A percentile compares a stretch with the other conserved stretches of the same genome.
phyloP scores from a whole-genome alignment of 2,329 filamentous ascomycete species.

The Helotiales sp. region DNA sequence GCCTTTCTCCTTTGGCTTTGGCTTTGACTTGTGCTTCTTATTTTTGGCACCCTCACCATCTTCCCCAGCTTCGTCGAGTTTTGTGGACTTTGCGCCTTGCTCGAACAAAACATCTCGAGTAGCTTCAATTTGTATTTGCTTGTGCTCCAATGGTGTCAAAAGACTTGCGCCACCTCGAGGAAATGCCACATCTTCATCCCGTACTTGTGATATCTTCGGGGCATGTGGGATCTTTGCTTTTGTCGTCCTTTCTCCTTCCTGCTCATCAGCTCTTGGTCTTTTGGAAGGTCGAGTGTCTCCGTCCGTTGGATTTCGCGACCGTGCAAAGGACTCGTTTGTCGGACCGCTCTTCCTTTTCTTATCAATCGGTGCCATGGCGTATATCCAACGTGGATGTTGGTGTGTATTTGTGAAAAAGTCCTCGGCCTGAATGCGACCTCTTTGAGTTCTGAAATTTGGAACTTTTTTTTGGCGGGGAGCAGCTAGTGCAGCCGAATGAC shows the following conservation, averaged over 20 bases:
- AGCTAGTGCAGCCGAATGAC: slow-evolving; percentile 6
- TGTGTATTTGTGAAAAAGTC: background rate
- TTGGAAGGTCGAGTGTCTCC: slow-evolving; percentile 40
- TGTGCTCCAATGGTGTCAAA: slow-evolving; percentile 90
- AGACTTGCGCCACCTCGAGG: slow-evolving; percentile 90
- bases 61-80: slow-evolving; percentile 45
- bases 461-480: slow-evolving; percentile 26
- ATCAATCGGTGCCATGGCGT: slow-evolving; percentile 43
- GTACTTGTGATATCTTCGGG: slow-evolving; percentile 51
- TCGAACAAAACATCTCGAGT: slow-evolving; percentile 92
- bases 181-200: slow-evolving; percentile 87
- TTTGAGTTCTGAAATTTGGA: slow-evolving; percentile 8
- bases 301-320: slow-evolving; percentile 36
- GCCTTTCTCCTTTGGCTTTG: slow-evolving; percentile 54
- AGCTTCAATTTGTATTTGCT: slow-evolving; percentile 93
- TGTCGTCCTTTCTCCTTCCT: slow-evolving; percentile 31
- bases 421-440: background rate
- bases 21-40: slow-evolving; percentile 63
- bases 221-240: slow-evolving; percentile 30
- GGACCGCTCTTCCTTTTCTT: slow-evolving; percentile 42
- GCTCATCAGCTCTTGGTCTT: slow-evolving; percentile 38
- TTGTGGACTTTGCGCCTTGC: slow-evolving; percentile 59
- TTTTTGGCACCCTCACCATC: slow-evolving; percentile 38
- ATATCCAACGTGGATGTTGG: background rate
- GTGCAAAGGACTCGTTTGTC: slow-evolving; percentile 43